Conservation (phyloP, 2,329 filamentous ascomycete genomes). For the Talaromyces sp. region DNA sequence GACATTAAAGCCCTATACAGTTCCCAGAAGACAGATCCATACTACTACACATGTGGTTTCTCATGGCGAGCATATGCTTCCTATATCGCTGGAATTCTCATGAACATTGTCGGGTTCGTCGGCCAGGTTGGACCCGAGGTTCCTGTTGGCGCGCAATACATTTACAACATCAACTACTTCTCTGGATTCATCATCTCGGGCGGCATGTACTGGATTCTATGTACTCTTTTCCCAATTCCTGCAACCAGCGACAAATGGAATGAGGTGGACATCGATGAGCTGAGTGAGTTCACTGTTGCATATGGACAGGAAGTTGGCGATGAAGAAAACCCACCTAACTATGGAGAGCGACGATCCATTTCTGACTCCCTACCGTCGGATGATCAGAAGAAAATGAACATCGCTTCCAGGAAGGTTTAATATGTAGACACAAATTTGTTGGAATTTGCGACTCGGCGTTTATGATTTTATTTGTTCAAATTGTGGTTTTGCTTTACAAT, state of each 20-base stretch:
- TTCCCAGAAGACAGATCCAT: constrained; percentile 61
- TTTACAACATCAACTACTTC: constrained; percentile 93
- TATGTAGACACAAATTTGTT: not conserved
- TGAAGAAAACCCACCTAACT: constrained; percentile 20
- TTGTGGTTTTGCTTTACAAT: constrained; percentile 7
- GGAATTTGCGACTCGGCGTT: not conserved
- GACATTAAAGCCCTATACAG: constrained; percentile 79
- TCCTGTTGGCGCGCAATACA: constrained; percentile 76
- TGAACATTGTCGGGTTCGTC: constrained; percentile 90
- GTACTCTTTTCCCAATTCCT: constrained; percentile 69
- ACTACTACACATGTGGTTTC: constrained; percentile 74
- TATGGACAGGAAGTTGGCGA: constrained; percentile 35
- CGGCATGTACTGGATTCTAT: constrained; percentile 69
- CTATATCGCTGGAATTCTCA: constrained; percentile 79
- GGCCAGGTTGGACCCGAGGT: constrained; percentile 74
- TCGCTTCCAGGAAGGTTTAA: constrained; percentile 16
- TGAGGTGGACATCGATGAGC: constrained; percentile 61
- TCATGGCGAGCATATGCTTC: constrained; percentile 83
- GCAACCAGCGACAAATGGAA: constrained; percentile 76
- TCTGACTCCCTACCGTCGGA: constrained; percentile 14
- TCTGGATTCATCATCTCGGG: constrained; percentile 74
- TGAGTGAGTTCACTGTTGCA: constrained; percentile 27
- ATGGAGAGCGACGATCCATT: constrained; percentile 12
- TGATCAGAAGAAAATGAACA: constrained; percentile 24
- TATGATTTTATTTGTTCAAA: too few relatives aligned